Base-by-base conservation (phyloP, 202 grass and related monocot species). In the Digitaria exilis region DNA sequence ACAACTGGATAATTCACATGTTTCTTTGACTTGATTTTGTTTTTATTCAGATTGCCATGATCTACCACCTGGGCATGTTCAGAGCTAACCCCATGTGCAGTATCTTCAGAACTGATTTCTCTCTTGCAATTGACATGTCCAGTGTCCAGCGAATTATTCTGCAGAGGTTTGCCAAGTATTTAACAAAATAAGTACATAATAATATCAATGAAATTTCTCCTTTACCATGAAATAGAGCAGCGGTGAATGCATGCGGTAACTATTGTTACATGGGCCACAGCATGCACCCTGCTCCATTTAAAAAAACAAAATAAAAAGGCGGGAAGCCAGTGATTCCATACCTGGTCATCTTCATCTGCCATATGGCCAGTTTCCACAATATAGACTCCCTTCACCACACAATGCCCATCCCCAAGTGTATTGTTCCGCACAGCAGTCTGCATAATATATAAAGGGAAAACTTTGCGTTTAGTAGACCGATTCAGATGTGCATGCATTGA, bases 21-120 rank as follows among this genome's bases (percentile, higher is more conserved):
- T 56, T 92, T 91, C 44, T 80, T 90, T 32, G 73, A 77, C 69
- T 92, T 97, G 25, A 75, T 41, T 21, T 79, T 43, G 46, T 78
- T 77, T 67, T 48, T 67, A 87, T 13, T 2, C 18, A 59, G 48
- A 68, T 1, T 66, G 8, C 35, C 75, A 71, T 63, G 21, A 77
- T 49, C 35, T 74, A 48, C n/a, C 73, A 74, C 72, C 52, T 55
- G 30, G 37, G 65, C 17, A 71, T 60, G 28, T 69, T 82, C 6
- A 49, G 56, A 62, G 59, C 29, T 61, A 76, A 78, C 58, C 46
- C 65, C 39, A 12, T 57, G 60, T 65, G 60, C 17, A 30, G 71
- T 67, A 77, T 48, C 18, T 84, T 79, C 41, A 71, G 79, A 78
- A 61, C 8, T 71, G 29, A 81, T 42, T 69, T 65, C 59, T 35